These are phyloP conservation scores for Phytophthora sansomeana DNA, from an alignment of 352 stramenopile species.

Conservation along the genomic window DNA sequence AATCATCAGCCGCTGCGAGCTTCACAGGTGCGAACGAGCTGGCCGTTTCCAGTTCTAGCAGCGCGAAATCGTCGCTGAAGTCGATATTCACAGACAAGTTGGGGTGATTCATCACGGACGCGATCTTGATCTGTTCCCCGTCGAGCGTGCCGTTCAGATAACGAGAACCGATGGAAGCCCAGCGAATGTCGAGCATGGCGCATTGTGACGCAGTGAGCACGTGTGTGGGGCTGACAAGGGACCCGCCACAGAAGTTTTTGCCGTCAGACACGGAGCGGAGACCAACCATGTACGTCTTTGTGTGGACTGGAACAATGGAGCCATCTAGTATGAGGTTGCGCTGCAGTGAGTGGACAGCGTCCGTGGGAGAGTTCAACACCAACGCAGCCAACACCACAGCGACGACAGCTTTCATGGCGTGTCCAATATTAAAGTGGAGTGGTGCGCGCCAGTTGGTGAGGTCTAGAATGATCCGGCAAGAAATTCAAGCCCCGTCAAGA, in stretches of 20 bases:
- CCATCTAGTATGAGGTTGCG: slow-evolving; percentile 18
- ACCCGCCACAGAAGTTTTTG: slow-evolving; percentile 12
- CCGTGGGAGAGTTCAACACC: neutral
- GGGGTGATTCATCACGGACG: neutral
- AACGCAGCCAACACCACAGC: neutral
- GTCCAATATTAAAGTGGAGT: neutral
- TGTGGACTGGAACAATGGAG: slow-evolving; percentile 2
- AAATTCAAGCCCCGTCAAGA: no score
- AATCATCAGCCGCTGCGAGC: slow-evolving; percentile 30
- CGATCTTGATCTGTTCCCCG: slow-evolving; percentile 18
- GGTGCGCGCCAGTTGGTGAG: no score
- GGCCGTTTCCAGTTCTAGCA: slow-evolving; percentile 44
- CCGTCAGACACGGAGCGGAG: slow-evolving; percentile 6
- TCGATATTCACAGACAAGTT: neutral
- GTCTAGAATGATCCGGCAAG: no score
- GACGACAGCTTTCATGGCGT: slow-evolving; percentile 2
- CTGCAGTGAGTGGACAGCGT: neutral
- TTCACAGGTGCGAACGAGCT: slow-evolving; percentile 37
- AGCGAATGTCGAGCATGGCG: neutral
- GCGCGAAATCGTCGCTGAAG: slow-evolving; percentile 24
- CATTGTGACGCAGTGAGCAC: slow-evolving; percentile 14
- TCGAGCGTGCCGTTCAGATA: slow-evolving; percentile 9
- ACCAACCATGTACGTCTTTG: slow-evolving; percentile 17
- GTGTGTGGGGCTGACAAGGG: slow-evolving; percentile 5
- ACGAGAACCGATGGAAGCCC: slow-evolving; percentile 2